Conservation (phyloP, 2,329 filamentous ascomycete species). For the Ophiostoma sp. region DNA sequence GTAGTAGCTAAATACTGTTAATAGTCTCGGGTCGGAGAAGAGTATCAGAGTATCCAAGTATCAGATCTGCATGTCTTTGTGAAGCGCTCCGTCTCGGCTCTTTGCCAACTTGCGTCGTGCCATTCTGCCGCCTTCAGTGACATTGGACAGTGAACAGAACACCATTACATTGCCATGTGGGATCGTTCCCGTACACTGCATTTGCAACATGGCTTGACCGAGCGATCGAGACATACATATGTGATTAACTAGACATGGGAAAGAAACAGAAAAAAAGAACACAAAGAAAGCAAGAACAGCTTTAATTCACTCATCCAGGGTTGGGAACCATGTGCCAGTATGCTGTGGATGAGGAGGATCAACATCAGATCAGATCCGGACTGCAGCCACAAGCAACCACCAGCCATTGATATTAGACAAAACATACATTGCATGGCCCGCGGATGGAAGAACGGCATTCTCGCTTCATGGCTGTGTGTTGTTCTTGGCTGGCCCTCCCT, state of each 20-base stretch:
- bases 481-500: not conserved
- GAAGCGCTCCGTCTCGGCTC: not conserved
- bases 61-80: not conserved
- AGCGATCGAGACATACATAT: not conserved
- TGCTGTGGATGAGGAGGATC: not conserved
- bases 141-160: not conserved
- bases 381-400: too few relatives aligned
- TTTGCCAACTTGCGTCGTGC: too few relatives aligned
- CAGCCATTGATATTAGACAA: not conserved
- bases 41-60: not conserved
- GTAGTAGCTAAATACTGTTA: too few relatives aligned
- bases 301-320: not conserved
- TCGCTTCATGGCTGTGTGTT: conserved; percentile 9
- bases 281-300: not conserved
- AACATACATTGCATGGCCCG: not conserved
- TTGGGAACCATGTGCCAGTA: not conserved
- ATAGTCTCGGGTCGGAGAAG: too few relatives aligned
- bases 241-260: not conserved
- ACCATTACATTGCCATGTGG: not conserved
- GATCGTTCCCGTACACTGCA: not conserved
- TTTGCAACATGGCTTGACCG: not conserved
- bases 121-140: not conserved
- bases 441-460: not conserved
- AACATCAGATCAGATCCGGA: not conserved
- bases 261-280: not conserved